Base-by-base conservation (phyloP, 345 rosid genomes). In the Anacardium occidentale region DNA sequence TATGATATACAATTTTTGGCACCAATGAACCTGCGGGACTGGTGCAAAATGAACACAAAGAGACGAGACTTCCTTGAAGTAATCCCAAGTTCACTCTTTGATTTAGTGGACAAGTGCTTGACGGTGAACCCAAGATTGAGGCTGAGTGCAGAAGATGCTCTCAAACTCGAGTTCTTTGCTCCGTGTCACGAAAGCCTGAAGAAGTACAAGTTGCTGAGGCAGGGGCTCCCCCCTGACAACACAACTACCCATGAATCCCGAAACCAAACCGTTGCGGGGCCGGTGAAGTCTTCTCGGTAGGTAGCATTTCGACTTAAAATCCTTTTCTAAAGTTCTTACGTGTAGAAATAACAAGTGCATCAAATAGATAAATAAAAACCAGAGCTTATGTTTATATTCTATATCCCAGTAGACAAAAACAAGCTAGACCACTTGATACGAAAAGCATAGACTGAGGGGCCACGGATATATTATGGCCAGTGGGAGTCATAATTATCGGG, bases 131-230 rank as follows among this genome's bases (percentile, higher is more conserved):
- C 96, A 9, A 84, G 98, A 70, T 47, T 62, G 69, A 87, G 98
- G 74, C 89, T 91, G 76, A 88, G 90, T 56, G 89, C 97, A 17
- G 98, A 88, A 75, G 96, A 91, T 69, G 99, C 96, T 62, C 86
- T 95, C 10, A 86, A 76, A 71, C 99, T 92, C 17, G 90, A 91
- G n/a, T 95, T 95, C 82, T 88, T 95, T 68, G 63, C 74, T 71
- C 84, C 94, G n/a, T 69, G 90, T 58, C 89, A 82, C 47, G 90
- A 88, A 69, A 72, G 56, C 52, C 70, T 85, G 63, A 86, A 85
- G 79, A 85, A 73, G 81, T 91, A 83, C 54, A 87, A 78, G 85
- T 64, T 78, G 29, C 66, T 37, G 17, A 82, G 82, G 71, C 86
- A 76, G 77, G 81, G 75, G 24, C 69, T 18, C n/a, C 40, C 57